Evolutionary conservation across 176 grass and related monocot species (phyloP).

Genomic region (Ananas comosus): DNA sequence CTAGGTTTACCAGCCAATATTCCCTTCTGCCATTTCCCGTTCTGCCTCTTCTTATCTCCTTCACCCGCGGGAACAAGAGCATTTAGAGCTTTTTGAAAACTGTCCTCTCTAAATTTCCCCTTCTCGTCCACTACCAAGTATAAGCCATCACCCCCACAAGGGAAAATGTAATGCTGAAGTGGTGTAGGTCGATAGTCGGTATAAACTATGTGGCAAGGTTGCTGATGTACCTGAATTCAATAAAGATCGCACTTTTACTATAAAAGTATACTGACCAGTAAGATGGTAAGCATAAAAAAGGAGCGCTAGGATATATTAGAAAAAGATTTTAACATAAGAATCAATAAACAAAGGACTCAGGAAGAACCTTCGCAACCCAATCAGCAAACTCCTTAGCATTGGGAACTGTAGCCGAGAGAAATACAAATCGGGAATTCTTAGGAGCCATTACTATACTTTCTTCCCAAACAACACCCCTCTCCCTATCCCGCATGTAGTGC

Average conservation of each 20-base stretch:
- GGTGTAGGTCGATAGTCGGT: constrained; percentile 94
- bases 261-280: no score
- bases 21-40: constrained; percentile 65
- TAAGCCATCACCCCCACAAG: constrained; percentile 83
- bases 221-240: constrained; percentile 79
- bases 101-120: constrained; percentile 91
- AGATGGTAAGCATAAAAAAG: no score
- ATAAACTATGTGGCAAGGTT: constrained; percentile 97
- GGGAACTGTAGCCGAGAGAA: constrained; percentile 92
- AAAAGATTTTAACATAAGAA: constrained; percentile 4
- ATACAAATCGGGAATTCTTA: constrained; percentile 83
- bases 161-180: constrained; percentile 93
- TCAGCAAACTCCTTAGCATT: constrained; percentile 97
- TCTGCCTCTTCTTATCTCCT: constrained; percentile 50
- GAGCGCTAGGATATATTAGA: not conserved
- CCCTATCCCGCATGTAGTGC: constrained; percentile 97
- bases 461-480: constrained; percentile 97
- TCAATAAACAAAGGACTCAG: not conserved
- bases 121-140: constrained; percentile 95
- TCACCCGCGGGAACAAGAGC: constrained; percentile 57
- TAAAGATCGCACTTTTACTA: constrained; percentile 2
- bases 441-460: constrained; percentile 98
- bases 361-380: constrained; percentile 87
- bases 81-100: constrained; percentile 96
- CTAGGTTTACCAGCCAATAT: constrained; percentile 47